phyloP scores from a whole-genome alignment of 2,329 filamentous ascomycete genomes.

The Paraconiothyrium sp. region DNA sequence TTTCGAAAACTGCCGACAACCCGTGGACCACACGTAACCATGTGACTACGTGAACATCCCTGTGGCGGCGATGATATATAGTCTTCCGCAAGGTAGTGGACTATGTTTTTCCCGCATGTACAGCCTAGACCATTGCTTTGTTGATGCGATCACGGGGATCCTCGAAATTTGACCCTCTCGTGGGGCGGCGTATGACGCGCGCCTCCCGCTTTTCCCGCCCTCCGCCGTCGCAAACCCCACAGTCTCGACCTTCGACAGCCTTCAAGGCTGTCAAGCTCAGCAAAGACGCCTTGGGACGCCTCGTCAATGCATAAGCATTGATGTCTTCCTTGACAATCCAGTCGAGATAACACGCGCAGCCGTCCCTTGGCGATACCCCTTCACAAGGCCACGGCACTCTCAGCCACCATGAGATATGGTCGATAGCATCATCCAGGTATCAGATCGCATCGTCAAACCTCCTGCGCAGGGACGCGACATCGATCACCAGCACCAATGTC shows the following conservation, averaged over 20 bases:
- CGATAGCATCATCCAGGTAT: conserved; percentile 30
- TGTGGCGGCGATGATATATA: too few relatives aligned
- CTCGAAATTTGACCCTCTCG: background rate
- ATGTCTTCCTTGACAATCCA: background rate
- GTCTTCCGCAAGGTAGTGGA: too few relatives aligned
- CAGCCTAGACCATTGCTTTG: too few relatives aligned
- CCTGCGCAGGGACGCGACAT: conserved; percentile 22
- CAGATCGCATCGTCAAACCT: conserved; percentile 28
- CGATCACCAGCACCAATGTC: conserved; percentile 19
- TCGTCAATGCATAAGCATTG: conserved; percentile 18
- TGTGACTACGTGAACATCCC: too few relatives aligned
- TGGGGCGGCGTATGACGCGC: background rate
- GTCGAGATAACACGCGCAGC: conserved; percentile 1
- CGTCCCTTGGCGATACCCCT: conserved; percentile 4
- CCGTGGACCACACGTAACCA: too few relatives aligned
- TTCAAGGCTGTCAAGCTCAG: conserved; percentile 16
- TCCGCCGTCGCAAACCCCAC: background rate
- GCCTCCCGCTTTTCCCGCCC: background rate
- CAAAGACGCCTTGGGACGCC: conserved; percentile 20
- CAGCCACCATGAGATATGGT: conserved; percentile 9
- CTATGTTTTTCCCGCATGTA: too few relatives aligned
- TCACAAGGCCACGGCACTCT: conserved; percentile 9
- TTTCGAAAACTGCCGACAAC: too few relatives aligned
- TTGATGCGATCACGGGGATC: background rate
- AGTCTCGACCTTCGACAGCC: background rate